Evolutionary conservation across 1,284 basidiomycete genomes (phyloP), one percentile per base, ranked within the genome.

Genomic region (Apiotrichum akiyoshidainum): DNA sequence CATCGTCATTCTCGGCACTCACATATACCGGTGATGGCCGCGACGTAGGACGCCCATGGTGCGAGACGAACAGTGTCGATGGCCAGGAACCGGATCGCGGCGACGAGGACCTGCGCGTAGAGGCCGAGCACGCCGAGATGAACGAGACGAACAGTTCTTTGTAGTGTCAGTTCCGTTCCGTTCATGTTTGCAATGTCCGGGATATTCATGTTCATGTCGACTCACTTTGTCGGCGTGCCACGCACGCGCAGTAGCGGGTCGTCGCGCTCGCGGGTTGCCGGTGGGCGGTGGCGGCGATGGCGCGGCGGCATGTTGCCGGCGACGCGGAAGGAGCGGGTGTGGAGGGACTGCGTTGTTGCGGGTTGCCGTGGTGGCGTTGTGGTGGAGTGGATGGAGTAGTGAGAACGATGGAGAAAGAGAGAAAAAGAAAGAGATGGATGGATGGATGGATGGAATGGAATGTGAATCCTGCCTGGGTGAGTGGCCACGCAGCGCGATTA

Each of bases 121-220:
- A 47, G 17, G 14, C 35, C 37, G 22, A 54, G 53, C 5, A 54
- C 35, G 37, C 35, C 53, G 45, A 54, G 46, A 14, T 54, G 46
- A 17, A 39, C 53, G n/a, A 54, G 22, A 7, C 53, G 53, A 10
- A 45, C 14, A 3, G 53, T 54, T 14, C 53, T 31, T 31, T 31
- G 26, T 31, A 7, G 26, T 31, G 26, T 31, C 26, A 31, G 26
- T 31, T 31, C n/a, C n/a, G n/a, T n/a, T 31, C 4, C 7, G 26
- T 31, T 31, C n/a, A n/a, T n/a, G 26, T 31, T 31, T 54, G 44
- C 1, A 22, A 34, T 19, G 45, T 46, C 45, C 8, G 45, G 13
- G 17, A 42, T 9, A 42, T 9, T 31, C 26, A 31, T 31, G 13
- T 9, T 19, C 9, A n/a, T 42, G 17, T n/a, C 3, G 7, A 35